Evolutionary conservation across 2,329 filamentous ascomycete genomes (phyloP).

Genomic region (Aspergillus arachidicola): DNA sequence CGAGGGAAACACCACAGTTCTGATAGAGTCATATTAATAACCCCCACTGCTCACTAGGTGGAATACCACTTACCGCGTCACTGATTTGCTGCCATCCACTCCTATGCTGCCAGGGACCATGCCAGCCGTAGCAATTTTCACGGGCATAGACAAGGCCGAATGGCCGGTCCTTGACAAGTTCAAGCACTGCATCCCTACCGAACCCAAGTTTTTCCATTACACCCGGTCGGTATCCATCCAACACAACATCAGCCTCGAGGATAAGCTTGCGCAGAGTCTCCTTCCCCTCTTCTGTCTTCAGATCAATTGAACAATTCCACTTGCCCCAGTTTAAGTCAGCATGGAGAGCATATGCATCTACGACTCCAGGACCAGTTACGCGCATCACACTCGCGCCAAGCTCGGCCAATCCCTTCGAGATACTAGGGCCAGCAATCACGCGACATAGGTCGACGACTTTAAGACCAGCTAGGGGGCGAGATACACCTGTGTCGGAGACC

Average conservation of each 20-base stretch:
- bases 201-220: constrained; percentile 67
- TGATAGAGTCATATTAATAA: background rate
- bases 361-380: constrained; percentile 67
- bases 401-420: constrained; percentile 71
- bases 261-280: constrained; percentile 62
- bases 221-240: constrained; percentile 72
- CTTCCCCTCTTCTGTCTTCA: constrained; percentile 59
- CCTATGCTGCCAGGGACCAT: constrained; percentile 64
- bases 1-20: constrained; percentile 49
- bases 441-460: constrained; percentile 75
- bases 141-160: constrained; percentile 71
- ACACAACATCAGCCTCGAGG: constrained; percentile 65
- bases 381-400: constrained; percentile 76
- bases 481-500: background rate
- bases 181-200: constrained; percentile 56
- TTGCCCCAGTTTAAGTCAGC: constrained; percentile 75
- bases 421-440: constrained; percentile 74
- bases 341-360: constrained; percentile 73
- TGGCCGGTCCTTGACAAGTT: constrained; percentile 57
- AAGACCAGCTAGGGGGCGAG: constrained; percentile 56
- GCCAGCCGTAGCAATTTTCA: constrained; percentile 72
- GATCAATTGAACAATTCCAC: constrained; percentile 65
- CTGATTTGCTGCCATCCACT: constrained; percentile 75
- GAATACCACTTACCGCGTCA: constrained; percentile 57
- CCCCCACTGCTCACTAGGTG: fast-evolving